Percentiles rank a stretch among this genome's conserved stretches.
phyloP scores from a whole-genome alignment of 768 basidiomycete species.

The Suillus variegatus region DNA sequence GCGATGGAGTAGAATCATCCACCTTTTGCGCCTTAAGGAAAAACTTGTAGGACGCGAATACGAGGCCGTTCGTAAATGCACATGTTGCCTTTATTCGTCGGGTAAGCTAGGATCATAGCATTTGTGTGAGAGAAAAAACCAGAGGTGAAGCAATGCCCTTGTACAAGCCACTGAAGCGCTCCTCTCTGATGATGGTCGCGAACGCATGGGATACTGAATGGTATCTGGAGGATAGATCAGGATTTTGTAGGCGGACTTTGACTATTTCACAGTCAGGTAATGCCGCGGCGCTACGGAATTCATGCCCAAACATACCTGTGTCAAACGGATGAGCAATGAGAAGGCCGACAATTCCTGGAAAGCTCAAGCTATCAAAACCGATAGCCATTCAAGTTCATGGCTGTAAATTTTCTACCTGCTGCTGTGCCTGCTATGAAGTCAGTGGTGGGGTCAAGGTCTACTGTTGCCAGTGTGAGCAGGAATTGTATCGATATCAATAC shows the following conservation, averaged over 20 bases:
- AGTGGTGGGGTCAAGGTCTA: conserved; percentile 56
- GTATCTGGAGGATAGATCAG: conserved; percentile 56
- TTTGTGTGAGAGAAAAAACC: conserved; percentile 41
- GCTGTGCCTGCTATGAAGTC: conserved; percentile 83
- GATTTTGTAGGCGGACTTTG: conserved; percentile 81
- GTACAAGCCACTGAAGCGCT: conserved; percentile 66
- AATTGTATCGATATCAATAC: background rate
- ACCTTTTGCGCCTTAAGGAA: conserved; percentile 69
- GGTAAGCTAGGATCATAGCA: conserved; percentile 1
- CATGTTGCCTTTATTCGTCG: conserved; percentile 51
- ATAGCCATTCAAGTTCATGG: background rate
- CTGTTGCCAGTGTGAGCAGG: conserved; percentile 14
- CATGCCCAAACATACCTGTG: conserved; percentile 43
- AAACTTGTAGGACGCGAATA: conserved; percentile 84
- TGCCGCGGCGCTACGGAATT: too few relatives aligned
- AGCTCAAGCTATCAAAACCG: background rate
- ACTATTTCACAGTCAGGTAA: conserved; percentile 40
- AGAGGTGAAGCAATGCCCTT: conserved; percentile 82
- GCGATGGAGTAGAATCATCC: conserved; percentile 51
- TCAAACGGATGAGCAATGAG: conserved; percentile 80
- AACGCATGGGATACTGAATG: conserved; percentile 66
- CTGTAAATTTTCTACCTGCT: conserved; percentile 41
- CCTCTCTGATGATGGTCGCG: conserved; percentile 67
- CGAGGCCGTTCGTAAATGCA: conserved; percentile 81
- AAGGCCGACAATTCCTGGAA: conserved; percentile 59